Base-by-base conservation (phyloP, 2,329 filamentous ascomycete species). In the Delphinella strobiligena region DNA sequence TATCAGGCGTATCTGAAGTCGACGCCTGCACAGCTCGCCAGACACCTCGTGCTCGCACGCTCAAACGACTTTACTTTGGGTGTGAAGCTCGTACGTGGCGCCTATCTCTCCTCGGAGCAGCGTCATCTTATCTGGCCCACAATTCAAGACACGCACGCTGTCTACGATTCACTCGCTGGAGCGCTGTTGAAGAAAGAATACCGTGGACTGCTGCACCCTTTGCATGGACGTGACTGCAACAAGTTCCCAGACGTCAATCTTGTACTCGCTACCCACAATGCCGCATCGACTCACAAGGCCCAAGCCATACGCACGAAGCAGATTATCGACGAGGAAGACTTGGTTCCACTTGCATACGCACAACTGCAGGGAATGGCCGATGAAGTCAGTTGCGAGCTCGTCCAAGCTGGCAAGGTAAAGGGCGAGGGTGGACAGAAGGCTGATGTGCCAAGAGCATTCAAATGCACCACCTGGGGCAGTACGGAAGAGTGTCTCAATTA, bases 321-420 rank as follows among this genome's bases (percentile, higher is more conserved):
- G 36, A 48, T 60, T 19, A 48, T 51, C 32, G 54, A 52, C 3
- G 54, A 59, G 31, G 45, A 67, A 45, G 31, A 60, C 2, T 64
- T 64, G 3, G 66, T 72, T 1, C 62, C 67, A 2, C 60, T 75
- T 8, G 60, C 63, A 0, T 87, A 85, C 58, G 82, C 82, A 2
- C 88, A 95, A 63, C 73, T 95, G 1, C 82, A 89, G 65, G 88
- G 89, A 31, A 96, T 96, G 89, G 89, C 89, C 1, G 89, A 96
- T 51, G 88, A 95, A 56, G 78, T 96, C 38, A 86, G 80, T 42
- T 71, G 72, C 48, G 61, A 63, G 3, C 56, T 77, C 0, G 55
- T 77, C 12, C 61, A 72, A 42, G 52, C 61, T 5, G 66, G 60
- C 22, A 59, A 62, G 9, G 51, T 58, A 19, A 51, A 49, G 46